Evolutionary conservation across 2,329 filamentous ascomycete species (phyloP), one percentile per base, ranked within the genome.

Genomic region (Penicillium sp.): DNA sequence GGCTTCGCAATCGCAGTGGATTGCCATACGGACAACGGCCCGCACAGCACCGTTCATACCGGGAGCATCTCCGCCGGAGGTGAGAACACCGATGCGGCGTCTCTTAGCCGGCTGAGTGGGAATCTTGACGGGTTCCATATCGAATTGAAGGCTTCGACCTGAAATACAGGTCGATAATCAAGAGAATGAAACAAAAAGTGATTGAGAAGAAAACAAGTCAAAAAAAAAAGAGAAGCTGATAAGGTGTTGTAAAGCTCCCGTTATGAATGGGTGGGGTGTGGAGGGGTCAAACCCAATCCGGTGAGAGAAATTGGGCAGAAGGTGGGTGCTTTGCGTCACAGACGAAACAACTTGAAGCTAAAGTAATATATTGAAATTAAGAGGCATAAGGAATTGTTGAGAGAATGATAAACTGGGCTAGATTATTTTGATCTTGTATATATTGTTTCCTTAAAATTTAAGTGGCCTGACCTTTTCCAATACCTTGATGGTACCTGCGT

Each of bases 41-140:
- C 93, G 86, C 38, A 97, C 91, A 37, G 90, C 90, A 60, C 87
- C 91, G 77, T 94, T 96, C 93, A 97, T 97, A 73, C 93, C 93
- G 2, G 91, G 93, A 65, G 91, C 91, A 82, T 97, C 93, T 71
- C 93, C 93, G 72, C 93, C 93, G 67, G 90, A 95, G 71, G 93
- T 97, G 88, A 97, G 91, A 75, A 97, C 87, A 65, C 88, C 93
- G 73, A 97, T 93, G 63, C 84, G 81, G 71, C 86, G 84, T 73
- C 82, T 84, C 73, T 80, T 81, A 64, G 77, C 72, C 61, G 71
- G 71, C 47, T 70, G 43, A 56, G 65, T 59, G 65, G 75, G 74
- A 55, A 72, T 71, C 45, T 63, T 63, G 17, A 45, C 23, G 49
- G 63, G 58, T 37, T 67, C 65, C 63, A 68, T 67, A 45, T 56